Base-by-base conservation (phyloP, 257 asterid genomes). In the Gynochthodes officinalis region DNA sequence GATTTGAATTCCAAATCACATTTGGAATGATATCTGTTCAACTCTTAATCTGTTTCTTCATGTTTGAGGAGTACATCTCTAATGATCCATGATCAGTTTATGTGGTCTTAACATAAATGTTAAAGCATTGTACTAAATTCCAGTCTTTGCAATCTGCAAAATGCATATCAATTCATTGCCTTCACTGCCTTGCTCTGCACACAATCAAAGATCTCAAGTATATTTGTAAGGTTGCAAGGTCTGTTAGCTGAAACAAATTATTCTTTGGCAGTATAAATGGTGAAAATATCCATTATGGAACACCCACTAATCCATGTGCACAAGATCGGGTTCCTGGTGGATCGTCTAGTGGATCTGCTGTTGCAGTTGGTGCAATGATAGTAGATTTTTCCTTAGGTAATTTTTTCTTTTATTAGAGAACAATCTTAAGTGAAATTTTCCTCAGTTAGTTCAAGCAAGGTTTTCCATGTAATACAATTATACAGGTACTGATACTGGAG, bases 331-430 rank as follows among this genome's bases (percentile, higher is more conserved):
- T 93, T 75, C 98, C 98, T 32, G 98, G 98, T 72, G 97, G 98
- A 49, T 93, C 98, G 25, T 93, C 98, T 35, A 93, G 97, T 76
- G 98, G 98, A 70, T 91, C 98, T 64, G 98, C 98, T 16, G 97
- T 89, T 33, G 91, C 96, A 3, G 98, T 93, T 77, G 96, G 86
- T 57, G 91, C 96, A 58, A 76, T 18, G 72, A 86, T 86, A 71
- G 89, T 84, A 1, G 96, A 93, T 89, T 91, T 93, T 84, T 83
- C 98, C 67, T 77, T 93, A 69, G 96, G 98, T 90, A 69, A 78
- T 23, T 65, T 71, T n/a, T 76, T 39, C 44, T 19, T 19, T 28
- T 28, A 8, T 37, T 39, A 11, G 42, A 15, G 25, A 30, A 19
- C 13, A 33, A 27, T 8, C 15, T 14, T 37, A 19, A 1, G 4